A percentile compares a stretch with the other conserved stretches of the same genome.
Evolutionary conservation across 768 basidiomycete species (phyloP).

Genomic region (Tricholoma terreum): DNA sequence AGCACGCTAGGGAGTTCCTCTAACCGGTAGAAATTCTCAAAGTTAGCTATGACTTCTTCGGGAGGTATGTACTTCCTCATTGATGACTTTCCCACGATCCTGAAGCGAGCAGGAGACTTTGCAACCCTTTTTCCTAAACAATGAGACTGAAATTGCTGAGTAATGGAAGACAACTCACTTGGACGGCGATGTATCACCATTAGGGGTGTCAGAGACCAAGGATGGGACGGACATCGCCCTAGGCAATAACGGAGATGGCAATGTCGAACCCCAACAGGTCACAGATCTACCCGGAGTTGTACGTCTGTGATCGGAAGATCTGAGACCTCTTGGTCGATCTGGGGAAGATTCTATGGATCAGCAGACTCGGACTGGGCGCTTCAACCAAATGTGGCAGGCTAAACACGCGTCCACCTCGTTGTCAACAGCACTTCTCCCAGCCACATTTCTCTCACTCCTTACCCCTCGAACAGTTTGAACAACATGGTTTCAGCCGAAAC

Average conservation of each 20-base stretch:
- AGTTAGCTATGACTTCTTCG: neutral
- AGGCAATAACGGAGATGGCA: no score
- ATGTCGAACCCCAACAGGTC: no score
- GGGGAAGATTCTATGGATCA: no score
- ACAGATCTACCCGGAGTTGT: no score
- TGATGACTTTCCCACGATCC: neutral
- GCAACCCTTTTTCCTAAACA: neutral
- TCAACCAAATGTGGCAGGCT: no score
- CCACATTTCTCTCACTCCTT: neutral
- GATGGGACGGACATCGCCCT: no score
- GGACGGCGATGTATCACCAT: no score
- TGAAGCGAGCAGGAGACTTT: neutral
- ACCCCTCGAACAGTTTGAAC: neutral
- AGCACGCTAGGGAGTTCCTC: conserved; percentile 4
- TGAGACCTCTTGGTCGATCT: no score
- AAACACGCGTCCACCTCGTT: neutral
- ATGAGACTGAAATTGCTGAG: neutral
- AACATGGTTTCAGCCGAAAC: neutral
- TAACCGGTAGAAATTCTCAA: conserved; percentile 7
- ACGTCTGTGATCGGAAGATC: no score
- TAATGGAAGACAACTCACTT: neutral
- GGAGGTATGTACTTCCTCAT: neutral
- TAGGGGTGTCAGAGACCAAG: no score
- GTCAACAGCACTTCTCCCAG: neutral
- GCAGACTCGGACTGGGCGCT: no score